These are phyloP conservation scores for Podaxis sp. DNA, from an alignment of 768 basidiomycete genomes.

Conservation along the genomic window DNA sequence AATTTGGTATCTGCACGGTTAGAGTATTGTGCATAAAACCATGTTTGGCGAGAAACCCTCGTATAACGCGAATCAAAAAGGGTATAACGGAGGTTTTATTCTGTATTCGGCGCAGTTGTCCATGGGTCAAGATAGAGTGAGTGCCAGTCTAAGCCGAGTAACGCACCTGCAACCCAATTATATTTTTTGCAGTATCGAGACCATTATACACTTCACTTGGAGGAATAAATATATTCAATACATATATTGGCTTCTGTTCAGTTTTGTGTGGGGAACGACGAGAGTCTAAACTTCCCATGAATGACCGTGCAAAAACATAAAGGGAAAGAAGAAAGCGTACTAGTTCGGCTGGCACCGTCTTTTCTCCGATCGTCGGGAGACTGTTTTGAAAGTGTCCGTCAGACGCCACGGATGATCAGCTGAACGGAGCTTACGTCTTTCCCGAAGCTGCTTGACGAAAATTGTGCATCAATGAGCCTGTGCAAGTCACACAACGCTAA, in stretches of 20 bases:
- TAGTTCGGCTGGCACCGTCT: slow-evolving; percentile 48
- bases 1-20: slow-evolving; percentile 17
- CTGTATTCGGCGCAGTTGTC: slow-evolving; percentile 31
- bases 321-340: slow-evolving; percentile 28
- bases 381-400: background rate
- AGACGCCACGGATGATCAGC: slow-evolving; percentile 2
- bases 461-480: slow-evolving; percentile 61
- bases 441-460: slow-evolving; percentile 68
- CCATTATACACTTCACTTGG: slow-evolving; percentile 70
- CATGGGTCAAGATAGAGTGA: slow-evolving; percentile 15
- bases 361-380: slow-evolving; percentile 62
- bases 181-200: slow-evolving; percentile 74
- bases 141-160: background rate
- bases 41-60: slow-evolving; percentile 63
- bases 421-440: slow-evolving; percentile 53
- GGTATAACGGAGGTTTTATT: slow-evolving; percentile 52
- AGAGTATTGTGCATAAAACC: slow-evolving; percentile 40
- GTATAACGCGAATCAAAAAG: slow-evolving; percentile 58
- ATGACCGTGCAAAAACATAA: slow-evolving; percentile 10
- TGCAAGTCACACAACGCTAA: slow-evolving; percentile 67
- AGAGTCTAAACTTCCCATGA: slow-evolving; percentile 34
- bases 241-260: slow-evolving; percentile 81
- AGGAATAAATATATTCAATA: slow-evolving; percentile 73
- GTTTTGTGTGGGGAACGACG: slow-evolving; percentile 77
- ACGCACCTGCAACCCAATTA: slow-evolving; percentile 64